These are phyloP conservation scores for Penium margaritaceum DNA, from an alignment of 139 green algal genomes.

Conservation along the genomic window DNA sequence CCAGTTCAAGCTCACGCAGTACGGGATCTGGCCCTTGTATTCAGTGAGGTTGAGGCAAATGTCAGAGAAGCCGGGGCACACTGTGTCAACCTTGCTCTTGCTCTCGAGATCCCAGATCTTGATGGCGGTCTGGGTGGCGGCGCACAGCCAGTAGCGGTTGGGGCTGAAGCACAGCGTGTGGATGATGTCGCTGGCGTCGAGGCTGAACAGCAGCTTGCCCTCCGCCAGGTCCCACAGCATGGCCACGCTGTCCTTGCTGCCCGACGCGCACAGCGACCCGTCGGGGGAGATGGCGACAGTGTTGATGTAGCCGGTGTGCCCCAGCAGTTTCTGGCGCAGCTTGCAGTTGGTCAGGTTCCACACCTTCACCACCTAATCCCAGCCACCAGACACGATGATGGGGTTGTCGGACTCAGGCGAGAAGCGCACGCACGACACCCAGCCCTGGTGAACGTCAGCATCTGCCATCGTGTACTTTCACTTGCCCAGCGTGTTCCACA, in stretches of 20 bases:
- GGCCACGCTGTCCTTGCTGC: constrained; percentile 83
- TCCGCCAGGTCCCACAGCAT: constrained; percentile 99
- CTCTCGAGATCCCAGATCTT: constrained; percentile 97
- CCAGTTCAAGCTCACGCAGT: no score
- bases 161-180: constrained; percentile 93
- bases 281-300: constrained; percentile 92
- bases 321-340: constrained; percentile 88
- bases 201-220: constrained; percentile 95
- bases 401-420: constrained; percentile 86
- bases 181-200: constrained; percentile 97
- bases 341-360: constrained; percentile 99
- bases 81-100: constrained; percentile 89
- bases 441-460: constrained; percentile 88
- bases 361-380: constrained; percentile 97
- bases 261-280: constrained; percentile 94
- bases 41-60: constrained; percentile 18
- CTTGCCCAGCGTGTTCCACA: constrained; percentile 70
- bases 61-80: constrained; percentile 60
- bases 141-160: constrained; percentile 99
- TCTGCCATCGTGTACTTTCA: constrained; percentile 98
- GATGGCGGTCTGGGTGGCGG: constrained; percentile 77
- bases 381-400: constrained; percentile 95
- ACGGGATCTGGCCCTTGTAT: constrained; percentile 10
- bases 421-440: constrained; percentile 97
- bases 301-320: constrained; percentile 71